Base-by-base conservation (phyloP, 2,329 filamentous ascomycete genomes). In the Colletotrichum karsti region DNA sequence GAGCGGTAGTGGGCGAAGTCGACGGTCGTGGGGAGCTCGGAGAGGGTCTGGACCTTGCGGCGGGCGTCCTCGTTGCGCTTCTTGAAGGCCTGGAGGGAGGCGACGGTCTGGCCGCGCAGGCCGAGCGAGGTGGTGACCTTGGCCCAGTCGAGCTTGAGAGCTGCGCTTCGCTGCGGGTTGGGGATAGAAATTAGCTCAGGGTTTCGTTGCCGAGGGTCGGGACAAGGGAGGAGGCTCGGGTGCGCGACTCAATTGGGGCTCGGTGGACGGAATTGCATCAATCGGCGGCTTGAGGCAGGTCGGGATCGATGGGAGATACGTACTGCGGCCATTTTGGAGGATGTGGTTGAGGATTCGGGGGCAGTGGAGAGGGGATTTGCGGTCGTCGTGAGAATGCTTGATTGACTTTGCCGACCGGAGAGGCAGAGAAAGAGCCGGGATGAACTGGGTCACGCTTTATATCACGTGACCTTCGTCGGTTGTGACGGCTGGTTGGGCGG, bases 31-130 rank as follows among this genome's bases (percentile, higher is more conserved):
- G 95, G 86, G 81, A 92, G 91, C 84, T 97, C 94, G 72, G 90
- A 91, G 67, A 99, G 93, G 71, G 90, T 77, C 83, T 92, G 90
- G 70, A 99, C 88, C 86, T 95, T 95, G 87, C 96, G 95, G 85
- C 95, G 95, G 80, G 94, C 95, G 82, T 98, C 95, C 81, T 99
- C 96, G 88, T 98, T 98, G 86, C 96, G 95, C 91, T 97, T 96
- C 91, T 99, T 99, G 92, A 99, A 99, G 74, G 93, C 90, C 82
- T 95, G 92, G 71, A 99, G 94, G 71, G 95, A 92, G 77, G 92
- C 85, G 75, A 93, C 95, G 75, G 96, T 99, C 87, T 94, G 93
- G 82, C 96, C 96, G 83, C 93, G 93, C 83, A 99, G 94, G 82
- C 95, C 95, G 78, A 99, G 94, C 80, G 95, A 97, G 85, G 89